Evolutionary conservation across 1,284 basidiomycete species (phyloP), one percentile per base, ranked within the genome.

Genomic region (Fistulinella cinereoalba): DNA sequence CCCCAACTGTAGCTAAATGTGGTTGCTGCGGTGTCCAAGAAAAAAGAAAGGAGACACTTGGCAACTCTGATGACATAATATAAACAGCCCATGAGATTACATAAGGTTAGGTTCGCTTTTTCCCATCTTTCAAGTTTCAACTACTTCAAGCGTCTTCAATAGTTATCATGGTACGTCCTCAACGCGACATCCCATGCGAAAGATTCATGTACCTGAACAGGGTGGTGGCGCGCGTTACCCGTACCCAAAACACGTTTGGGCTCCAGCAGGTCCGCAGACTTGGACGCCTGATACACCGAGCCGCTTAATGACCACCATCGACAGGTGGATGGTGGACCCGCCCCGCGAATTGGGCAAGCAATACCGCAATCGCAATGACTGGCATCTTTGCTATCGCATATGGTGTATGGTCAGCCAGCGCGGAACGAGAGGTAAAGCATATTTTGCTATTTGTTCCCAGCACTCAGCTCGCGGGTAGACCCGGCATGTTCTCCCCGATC

Each of bases 241-340:
- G 6, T 85, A 79, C 61, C 82, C 83, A 19, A 85, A 84, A 66
- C 73, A 79, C 53, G 83, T 85, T 41, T 85, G 83, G 81, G 79
- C 82, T 28, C 83, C 83, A 57, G 71, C 82, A 57, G 82, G 82
- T 83, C 41, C 25, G 57, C 53, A 28, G 38, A 24, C 41, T 37
- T 41, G 9, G 13, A 33, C 24, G 10, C 23, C 18, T 29, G 36
- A 37, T 21, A 12, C 24, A 31, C 6, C 9, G 16, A 31, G 13
- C 29, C 5, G 13, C 15, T 31, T 11, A 15, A n/a, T 31, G 29
- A 58, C 40, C 13, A 6, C 27, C 24, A 32, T 15, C 33, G 21
- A 46, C 50, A 86, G 84, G 84, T 70, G 84, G 83, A 54, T 87
- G 84, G 83, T 87, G 84, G 83, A 76, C 76, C 22, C 75, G 29